These are phyloP conservation scores for Adansonia rubrostipa DNA, from an alignment of 441 rosid species.

Conservation along the genomic window DNA sequence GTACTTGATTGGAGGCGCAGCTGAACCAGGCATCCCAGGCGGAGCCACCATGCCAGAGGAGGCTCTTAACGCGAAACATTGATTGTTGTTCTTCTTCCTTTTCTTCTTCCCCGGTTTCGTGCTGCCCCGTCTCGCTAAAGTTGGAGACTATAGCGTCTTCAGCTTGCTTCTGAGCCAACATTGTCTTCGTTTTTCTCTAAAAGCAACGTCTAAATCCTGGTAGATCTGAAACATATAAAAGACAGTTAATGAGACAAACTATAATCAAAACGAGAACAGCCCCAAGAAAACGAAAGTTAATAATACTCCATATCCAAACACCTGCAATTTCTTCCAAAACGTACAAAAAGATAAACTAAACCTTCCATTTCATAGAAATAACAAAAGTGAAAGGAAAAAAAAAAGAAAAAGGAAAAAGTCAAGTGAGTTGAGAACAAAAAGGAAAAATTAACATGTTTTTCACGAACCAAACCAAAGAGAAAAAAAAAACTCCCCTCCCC, in stretches of 20 bases:
- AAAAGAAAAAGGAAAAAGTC: background rate
- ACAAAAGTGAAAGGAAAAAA: slow-evolving; percentile 11
- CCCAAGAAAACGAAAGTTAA: slow-evolving; percentile 49
- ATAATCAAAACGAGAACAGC: slow-evolving; percentile 29
- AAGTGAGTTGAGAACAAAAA: slow-evolving; percentile 23
- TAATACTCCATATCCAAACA: slow-evolving; percentile 42
- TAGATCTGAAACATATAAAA: slow-evolving; percentile 56
- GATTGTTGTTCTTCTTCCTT: slow-evolving; percentile 41
- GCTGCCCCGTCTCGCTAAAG: slow-evolving; percentile 51
- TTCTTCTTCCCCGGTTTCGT: slow-evolving; percentile 48
- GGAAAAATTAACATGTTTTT: background rate
- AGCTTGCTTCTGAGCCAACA: slow-evolving; percentile 86
- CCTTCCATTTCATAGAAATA: background rate
- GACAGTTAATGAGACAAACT: slow-evolving; percentile 46
- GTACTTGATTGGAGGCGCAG: slow-evolving; percentile 93
- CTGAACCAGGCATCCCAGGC: slow-evolving; percentile 99
- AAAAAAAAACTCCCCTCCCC: background rate
- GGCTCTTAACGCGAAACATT: slow-evolving; percentile 56
- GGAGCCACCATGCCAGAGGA: slow-evolving; percentile 98
- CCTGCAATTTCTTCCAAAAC: slow-evolving; percentile 22
- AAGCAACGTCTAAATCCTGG: slow-evolving; percentile 34
- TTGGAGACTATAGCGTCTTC: slow-evolving; percentile 84
- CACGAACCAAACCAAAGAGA: slow-evolving; percentile 12
- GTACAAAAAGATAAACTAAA: slow-evolving; percentile 9
- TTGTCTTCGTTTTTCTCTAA: slow-evolving; percentile 42